Conservation (phyloP, 129 eudicot genomes). For the Cynara cardunculus region DNA sequence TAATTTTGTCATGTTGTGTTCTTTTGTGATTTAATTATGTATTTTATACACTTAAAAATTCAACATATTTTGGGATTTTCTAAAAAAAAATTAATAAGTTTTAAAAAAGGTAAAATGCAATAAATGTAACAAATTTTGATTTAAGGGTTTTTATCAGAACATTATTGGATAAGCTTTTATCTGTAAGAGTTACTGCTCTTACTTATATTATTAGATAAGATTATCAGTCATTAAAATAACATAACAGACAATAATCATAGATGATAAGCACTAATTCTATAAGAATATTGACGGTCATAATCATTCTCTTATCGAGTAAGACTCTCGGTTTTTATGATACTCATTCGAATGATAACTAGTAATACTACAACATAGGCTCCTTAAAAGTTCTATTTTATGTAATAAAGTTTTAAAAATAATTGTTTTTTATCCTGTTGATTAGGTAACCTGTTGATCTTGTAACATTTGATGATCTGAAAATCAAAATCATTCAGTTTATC, state of each 20-base stretch:
- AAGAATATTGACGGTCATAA: no score
- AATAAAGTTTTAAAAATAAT: no score
- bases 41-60: not conserved
- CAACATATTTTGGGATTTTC: not conserved
- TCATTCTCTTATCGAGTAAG: no score
- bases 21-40: not conserved
- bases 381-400: no score
- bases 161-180: not conserved
- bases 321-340: no score
- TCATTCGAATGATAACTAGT: no score
- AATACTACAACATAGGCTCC: no score
- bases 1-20: not conserved
- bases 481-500: no score
- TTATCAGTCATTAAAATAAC: not conserved
- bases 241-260: not conserved
- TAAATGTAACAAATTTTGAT: not conserved
- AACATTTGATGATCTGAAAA: no score
- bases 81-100: no score
- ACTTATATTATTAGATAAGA: not conserved
- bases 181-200: not conserved
- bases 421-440: no score
- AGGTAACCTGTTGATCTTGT: no score
- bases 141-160: not conserved
- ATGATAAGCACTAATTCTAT: not conserved
- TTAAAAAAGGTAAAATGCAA: not conserved